Evolutionary conservation across 2,329 filamentous ascomycete species (phyloP), one percentile per base, ranked within the genome.

Genomic region (Gnomoniopsis sp.): DNA sequence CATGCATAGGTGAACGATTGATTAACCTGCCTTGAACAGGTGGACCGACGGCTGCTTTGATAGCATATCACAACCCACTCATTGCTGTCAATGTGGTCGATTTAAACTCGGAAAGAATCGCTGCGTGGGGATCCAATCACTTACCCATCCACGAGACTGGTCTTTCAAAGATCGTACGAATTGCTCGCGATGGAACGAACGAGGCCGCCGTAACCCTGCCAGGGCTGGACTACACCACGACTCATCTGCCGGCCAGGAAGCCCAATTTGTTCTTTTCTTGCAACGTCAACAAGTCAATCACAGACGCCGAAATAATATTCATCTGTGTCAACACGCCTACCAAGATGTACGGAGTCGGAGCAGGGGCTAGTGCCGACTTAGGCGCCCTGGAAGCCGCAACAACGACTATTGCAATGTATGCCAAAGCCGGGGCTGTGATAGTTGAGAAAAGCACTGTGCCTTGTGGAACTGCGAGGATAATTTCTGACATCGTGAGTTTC

Each of bases 371-470:
- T 1, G 80, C 82, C 7, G 82, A 87, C 64, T 73, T 87, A 57
- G 77, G 76, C 19, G 80, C 79, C 8, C 70, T 87, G 3, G 84
- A 87, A 65, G 75, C 75, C 38, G 84, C 82, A 1, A 77, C 79
- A 6, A 73, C 77, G 51, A 77, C 77, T 48, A 80, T 87, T 46
- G 84, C 83, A 2, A 70, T 77, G 41, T 74, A 80, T 54, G 79
- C 84, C 2, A 79, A 75, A 49, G 68, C 71, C 8, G 80, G 80
- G 23, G 78, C 82, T 38, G 84, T 87, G 57, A 75, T 88, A 21
- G 84, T 88, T 6, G 84, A 87, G 70, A 88, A 87, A 71, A 84
- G 80, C 62, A 88, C 85, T 0, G 85, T 88, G 8, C 85, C 85
- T 10, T 85, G 82, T 65, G 75, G 82, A 43, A 86, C 84, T 1